Evolutionary conservation across 306 rosid genomes (phyloP).

Genomic region (Fagus sylvatica): DNA sequence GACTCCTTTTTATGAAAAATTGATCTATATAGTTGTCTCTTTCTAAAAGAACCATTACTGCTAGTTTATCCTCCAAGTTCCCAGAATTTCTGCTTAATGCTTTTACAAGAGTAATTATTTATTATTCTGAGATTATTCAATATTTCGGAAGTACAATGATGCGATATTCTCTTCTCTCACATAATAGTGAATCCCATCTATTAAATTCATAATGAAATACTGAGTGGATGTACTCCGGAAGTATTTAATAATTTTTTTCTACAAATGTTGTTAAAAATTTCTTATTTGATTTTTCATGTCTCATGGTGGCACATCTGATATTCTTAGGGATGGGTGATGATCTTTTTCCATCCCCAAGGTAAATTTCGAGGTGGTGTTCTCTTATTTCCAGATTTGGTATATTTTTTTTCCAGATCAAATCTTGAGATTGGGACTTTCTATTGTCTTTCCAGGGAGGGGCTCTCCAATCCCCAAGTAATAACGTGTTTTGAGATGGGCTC

Average conservation of each 20-base stretch:
- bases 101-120: too few species aligned
- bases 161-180: too few species aligned
- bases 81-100: background rate
- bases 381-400: background rate
- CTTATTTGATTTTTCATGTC: background rate
- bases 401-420: background rate
- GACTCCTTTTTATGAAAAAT: background rate
- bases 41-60: background rate
- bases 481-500: background rate
- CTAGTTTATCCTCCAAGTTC: background rate
- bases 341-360: slow-evolving; percentile 8
- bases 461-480: background rate
- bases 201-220: too few species aligned
- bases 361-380: background rate
- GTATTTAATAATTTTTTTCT: too few species aligned
- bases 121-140: too few species aligned
- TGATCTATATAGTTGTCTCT: background rate
- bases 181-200: too few species aligned
- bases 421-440: background rate
- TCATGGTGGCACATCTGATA: background rate
- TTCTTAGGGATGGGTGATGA: background rate
- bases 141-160: too few species aligned
- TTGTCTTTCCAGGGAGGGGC: background rate
- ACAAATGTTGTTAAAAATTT: background rate
- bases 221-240: too few species aligned